Conservation (phyloP, 2,329 filamentous ascomycete species). For the Shiraia sp. region DNA sequence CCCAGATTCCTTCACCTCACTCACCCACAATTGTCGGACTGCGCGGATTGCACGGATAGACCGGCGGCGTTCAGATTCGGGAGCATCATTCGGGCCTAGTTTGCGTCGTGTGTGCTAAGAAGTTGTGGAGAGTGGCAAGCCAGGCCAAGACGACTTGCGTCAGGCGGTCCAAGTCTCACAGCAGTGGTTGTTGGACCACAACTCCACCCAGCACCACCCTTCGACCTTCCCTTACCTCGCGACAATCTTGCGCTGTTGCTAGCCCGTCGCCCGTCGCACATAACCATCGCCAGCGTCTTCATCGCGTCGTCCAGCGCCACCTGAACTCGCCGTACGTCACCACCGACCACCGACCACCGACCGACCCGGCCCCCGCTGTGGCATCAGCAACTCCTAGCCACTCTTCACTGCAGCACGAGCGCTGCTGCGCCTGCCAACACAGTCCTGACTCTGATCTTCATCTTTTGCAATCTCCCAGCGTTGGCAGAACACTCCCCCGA, state of each 20-base stretch:
- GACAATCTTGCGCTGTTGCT: constrained; percentile 10
- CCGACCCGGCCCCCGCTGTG: constrained; percentile 24
- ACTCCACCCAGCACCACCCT: constrained; percentile 10
- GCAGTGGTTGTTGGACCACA: constrained; percentile 10
- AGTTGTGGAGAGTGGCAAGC: constrained; percentile 24
- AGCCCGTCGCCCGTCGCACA: too few species aligned
- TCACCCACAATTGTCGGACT: not conserved
- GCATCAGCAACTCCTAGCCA: constrained; percentile 11
- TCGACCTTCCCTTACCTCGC: constrained; percentile 7
- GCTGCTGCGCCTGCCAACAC: constrained; percentile 27
- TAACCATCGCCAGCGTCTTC: constrained; percentile 17
- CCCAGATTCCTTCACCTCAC: constrained; percentile 1
- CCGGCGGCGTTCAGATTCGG: constrained; percentile 17
- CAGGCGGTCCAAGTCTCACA: constrained; percentile 25
- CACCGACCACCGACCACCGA: constrained; percentile 24
- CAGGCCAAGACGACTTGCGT: constrained; percentile 17
- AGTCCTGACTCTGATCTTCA: constrained; percentile 7
- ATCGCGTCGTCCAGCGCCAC: constrained; percentile 16
- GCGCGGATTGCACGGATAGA: constrained; percentile 9
- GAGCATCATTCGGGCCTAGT: constrained; percentile 1
- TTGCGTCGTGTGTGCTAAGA: constrained; percentile 18
- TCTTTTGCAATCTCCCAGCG: constrained; percentile 5
- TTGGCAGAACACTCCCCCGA: constrained; percentile 6
- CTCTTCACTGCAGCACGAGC: constrained; percentile 22
- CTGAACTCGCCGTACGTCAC: constrained; percentile 19